Evolutionary conservation across 2,329 filamentous ascomycete genomes (phyloP), one percentile per base, ranked within the genome.

Genomic region (Microcyclosporella mali): DNA sequence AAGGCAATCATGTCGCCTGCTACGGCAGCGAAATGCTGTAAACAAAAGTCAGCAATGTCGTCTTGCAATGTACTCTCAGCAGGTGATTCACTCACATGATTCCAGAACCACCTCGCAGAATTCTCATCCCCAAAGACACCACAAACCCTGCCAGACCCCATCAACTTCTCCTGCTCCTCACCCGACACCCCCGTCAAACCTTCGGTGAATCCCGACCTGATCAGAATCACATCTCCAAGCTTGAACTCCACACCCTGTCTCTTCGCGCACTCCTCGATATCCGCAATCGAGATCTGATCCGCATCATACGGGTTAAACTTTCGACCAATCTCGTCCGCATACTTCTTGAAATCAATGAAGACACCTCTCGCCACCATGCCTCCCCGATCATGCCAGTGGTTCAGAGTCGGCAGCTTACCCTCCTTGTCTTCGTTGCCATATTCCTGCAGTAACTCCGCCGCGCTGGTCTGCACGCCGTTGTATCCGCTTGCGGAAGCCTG

Each of bases 101-200:
- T 71, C 75, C 77, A 81, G 14, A 80, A 62, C 77, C 77, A 81
- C 29, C 69, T 66, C 11, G 78, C 64, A 6, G 70, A 71, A 4
- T 66, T 67, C 12, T 70, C 63, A 2, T 68, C 70, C 0, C 71
- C 70, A 37, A 75, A 67, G 2, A 78, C 63, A 53, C 57, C 70
- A 31, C 56, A 60, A 8, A 54, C 49, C 4, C 52, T 41, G 31
- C 61, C 56, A 8, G 59, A 53, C 1, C 75, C 76, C 41, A 69
- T 62, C 18, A 63, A 62, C 4, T 66, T 52, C 1, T 54, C 57
- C 16, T 69, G 64, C 40, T 72, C 61, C 4, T 65, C 63, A 0
- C 55, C 48, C 1, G 63, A 52, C 2, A 69, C 57, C 6, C 56
- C 55, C 4, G 68, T 58, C 55, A 75, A 71, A 3, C 61, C 69